phyloP scores from a whole-genome alignment of 768 basidiomycete species.

The Epithele typhae region DNA sequence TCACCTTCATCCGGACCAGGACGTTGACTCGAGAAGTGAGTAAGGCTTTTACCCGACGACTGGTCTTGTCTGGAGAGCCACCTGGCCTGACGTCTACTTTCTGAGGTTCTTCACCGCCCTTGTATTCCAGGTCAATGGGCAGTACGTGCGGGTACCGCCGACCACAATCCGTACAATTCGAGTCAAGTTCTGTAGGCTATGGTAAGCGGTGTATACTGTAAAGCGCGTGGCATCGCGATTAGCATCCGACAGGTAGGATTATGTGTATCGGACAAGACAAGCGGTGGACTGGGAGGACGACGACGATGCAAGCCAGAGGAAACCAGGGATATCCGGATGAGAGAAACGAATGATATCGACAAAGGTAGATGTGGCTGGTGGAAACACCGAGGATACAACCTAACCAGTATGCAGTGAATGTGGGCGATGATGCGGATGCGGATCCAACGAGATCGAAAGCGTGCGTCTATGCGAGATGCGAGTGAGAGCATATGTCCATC shows the following conservation, averaged over 20 bases:
- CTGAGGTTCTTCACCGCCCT: constrained; percentile 5
- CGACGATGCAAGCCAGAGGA: constrained; percentile 4
- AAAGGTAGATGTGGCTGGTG: constrained; percentile 2
- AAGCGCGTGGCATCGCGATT: constrained; percentile 17
- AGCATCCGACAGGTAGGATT: constrained; percentile 12
- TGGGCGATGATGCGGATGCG: background rate
- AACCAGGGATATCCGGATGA: constrained; percentile 4
- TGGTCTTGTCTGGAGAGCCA: no score
- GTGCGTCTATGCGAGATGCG: background rate
- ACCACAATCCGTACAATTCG: constrained; percentile 12
- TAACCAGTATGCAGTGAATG: constrained; percentile 7
- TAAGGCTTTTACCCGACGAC: background rate
- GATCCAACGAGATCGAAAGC: background rate
- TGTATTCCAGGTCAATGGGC: constrained; percentile 7
- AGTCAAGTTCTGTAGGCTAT: constrained; percentile 6
- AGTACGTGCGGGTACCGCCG: background rate
- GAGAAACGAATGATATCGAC: background rate
- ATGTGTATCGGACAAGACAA: constrained; percentile 5
- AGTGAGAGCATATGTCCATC: constrained; percentile 1
- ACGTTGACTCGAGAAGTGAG: background rate
- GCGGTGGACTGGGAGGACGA: constrained; percentile 1
- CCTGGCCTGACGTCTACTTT: no score
- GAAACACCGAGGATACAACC: constrained; percentile 10
- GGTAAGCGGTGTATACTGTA: constrained; percentile 8
- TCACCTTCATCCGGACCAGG: constrained; percentile 6